A percentile compares a stretch with the other conserved stretches of the same genome.
Conservation (phyloP, 2,329 filamentous ascomycete genomes). For the Gremmenia infestans region DNA sequence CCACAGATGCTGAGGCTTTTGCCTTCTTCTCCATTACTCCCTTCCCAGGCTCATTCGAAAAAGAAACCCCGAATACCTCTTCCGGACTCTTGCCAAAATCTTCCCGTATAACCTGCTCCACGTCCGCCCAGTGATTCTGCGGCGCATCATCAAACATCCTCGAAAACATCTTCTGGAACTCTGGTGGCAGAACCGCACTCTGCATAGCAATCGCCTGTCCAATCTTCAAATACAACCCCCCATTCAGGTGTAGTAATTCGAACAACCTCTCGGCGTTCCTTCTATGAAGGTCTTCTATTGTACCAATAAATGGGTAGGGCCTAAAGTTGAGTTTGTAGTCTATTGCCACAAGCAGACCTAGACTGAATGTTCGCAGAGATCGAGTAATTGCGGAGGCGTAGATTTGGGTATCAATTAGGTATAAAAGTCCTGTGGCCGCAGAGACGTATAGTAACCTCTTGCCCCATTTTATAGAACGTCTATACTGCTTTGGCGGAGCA, state of each 20-base stretch:
- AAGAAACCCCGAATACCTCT: constrained; percentile 89
- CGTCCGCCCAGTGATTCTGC: constrained; percentile 81
- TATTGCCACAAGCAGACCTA: constrained; percentile 72
- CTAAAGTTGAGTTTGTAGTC: constrained; percentile 98
- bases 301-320: constrained; percentile 66
- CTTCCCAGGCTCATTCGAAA: constrained; percentile 57
- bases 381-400: constrained; percentile 77
- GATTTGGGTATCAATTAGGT: constrained; percentile 64
- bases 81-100: constrained; percentile 83
- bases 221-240: constrained; percentile 93
- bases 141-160: constrained; percentile 98
- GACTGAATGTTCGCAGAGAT: constrained; percentile 74
- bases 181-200: constrained; percentile 83
- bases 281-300: constrained; percentile 71
- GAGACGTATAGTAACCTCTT: constrained; percentile 64
- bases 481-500: constrained; percentile 64
- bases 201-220: constrained; percentile 99
- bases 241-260: constrained; percentile 76
- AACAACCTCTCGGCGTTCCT: constrained; percentile 82
- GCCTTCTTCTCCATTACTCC: constrained; percentile 67
- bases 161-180: constrained; percentile 94
- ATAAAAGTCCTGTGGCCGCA: constrained; percentile 54
- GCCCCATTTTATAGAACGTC: constrained; percentile 67
- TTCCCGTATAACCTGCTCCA: constrained; percentile 77
- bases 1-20: constrained; percentile 74